Percentiles rank a stretch among this genome's conserved stretches.
phyloP scores from a whole-genome alignment of 1,284 basidiomycete species.

The Neolentinus lepideus region DNA sequence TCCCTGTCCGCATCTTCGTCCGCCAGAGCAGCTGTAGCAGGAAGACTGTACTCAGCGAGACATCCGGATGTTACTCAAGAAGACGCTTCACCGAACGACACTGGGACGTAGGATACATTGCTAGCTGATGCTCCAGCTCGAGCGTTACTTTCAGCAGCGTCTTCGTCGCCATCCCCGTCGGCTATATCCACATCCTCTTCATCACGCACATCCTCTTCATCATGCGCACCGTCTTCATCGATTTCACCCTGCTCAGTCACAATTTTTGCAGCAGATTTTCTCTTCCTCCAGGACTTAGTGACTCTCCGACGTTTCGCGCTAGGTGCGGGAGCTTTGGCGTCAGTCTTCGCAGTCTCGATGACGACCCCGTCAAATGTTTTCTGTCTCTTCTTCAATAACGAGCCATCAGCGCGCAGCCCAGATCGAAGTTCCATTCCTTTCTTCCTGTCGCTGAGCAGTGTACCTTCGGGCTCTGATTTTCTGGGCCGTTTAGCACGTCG shows the following conservation, averaged over 20 bases:
- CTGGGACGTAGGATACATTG: neutral
- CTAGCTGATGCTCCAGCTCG: neutral
- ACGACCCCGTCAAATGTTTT: neutral
- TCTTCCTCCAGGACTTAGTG: constrained; percentile 1
- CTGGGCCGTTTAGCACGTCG: neutral
- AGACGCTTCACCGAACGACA: neutral
- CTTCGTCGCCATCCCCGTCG: constrained; percentile 1
- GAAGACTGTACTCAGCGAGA: neutral
- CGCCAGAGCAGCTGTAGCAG: neutral
- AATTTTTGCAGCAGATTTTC: neutral
- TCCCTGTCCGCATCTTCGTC: neutral
- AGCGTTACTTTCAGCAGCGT: constrained; percentile 10
- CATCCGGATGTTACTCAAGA: neutral
- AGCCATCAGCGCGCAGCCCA: neutral
- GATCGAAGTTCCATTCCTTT: neutral
- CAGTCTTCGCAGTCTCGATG: neutral
- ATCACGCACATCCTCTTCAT: constrained; percentile 4
- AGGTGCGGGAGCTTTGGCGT: neutral
- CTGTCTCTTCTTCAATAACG: neutral
- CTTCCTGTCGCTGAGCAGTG: neutral
- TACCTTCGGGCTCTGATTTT: neutral
- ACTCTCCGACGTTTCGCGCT: constrained; percentile 9
- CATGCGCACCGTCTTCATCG: constrained; percentile 4
- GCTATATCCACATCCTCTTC: constrained; percentile 7
- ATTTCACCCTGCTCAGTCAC: constrained; percentile 5